Base-by-base conservation (phyloP, 2,329 filamentous ascomycete species). In the Westerdykella sp. region DNA sequence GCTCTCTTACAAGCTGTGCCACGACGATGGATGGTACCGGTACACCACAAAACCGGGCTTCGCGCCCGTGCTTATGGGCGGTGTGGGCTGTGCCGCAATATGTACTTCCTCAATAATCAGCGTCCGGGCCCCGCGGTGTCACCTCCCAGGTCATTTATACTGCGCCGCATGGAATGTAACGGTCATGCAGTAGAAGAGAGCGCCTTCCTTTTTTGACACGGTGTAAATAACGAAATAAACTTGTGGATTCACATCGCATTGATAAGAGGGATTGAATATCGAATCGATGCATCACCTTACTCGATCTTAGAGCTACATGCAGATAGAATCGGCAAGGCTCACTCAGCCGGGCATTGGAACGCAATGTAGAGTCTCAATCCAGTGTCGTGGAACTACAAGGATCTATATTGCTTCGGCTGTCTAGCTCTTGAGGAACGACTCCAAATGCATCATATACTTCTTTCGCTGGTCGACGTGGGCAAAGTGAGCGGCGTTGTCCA, bases 401-500 rank as follows among this genome's bases (percentile, higher is more conserved):
- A 34, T 34, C 32, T n/a, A 34, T 34, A 34, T n/a, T n/a, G 15
- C 32, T n/a, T 15, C 15, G 32, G 15, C 13, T 34, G 32, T 21
- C 18, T 21, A 21, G 18, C 18, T 21, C 18, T 21, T 21, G 18
- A 46, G 31, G 23, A 46, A 46, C 28, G 36, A 12, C 12, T 21
- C 32, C 25, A 46, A 10, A 12, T 14, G 12, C 12, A 32, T 23
- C 37, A 47, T 41, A 44, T 41, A 45, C n/a, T 37, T 34, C n/a
- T 45, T 42, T n/a, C 39, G 34, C 23, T 40, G 41, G 13, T 48
- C 45, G 12, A 68, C 50, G 38, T 68, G 62, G 10, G 58, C 53
- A 22, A 67, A 57, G 41, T 69, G 66, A 2, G 62, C 55, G 1
- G 63, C 64, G 39, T 63, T 49, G 2, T 63, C 60, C n/a, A 70